Conservation (phyloP, 495 filamentous ascomycete genomes). For the Darksidea phi region DNA sequence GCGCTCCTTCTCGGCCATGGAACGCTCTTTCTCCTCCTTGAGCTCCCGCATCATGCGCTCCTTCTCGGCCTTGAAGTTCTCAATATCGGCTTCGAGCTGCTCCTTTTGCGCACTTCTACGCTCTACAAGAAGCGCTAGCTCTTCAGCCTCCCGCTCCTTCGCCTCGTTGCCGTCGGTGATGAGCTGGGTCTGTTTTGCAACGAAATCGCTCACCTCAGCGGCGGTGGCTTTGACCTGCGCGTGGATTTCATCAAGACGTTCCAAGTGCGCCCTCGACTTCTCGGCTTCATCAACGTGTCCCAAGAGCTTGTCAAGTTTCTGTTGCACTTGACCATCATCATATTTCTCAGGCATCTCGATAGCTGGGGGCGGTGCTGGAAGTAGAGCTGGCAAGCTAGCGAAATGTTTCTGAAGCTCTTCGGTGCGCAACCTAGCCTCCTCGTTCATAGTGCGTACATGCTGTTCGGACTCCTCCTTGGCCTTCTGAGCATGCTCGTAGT, state of each 20-base stretch:
- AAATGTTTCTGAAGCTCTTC: conserved; percentile 58
- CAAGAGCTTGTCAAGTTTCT: conserved; percentile 83
- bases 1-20: conserved; percentile 43
- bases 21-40: conserved; percentile 58
- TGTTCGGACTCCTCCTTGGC: conserved; percentile 39
- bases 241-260: conserved; percentile 85
- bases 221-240: conserved; percentile 84
- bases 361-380: conserved; percentile 47
- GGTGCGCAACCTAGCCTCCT: conserved; percentile 38
- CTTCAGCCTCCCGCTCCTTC: conserved; percentile 76
- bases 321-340: conserved; percentile 63
- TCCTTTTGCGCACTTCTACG: conserved; percentile 74
- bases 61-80: conserved; percentile 63
- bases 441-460: conserved; percentile 32
- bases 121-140: conserved; percentile 77
- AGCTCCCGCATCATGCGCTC: conserved; percentile 42
- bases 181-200: conserved; percentile 72
- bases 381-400: conserved; percentile 50
- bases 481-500: conserved; percentile 69
- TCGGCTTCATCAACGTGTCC: conserved; percentile 54
- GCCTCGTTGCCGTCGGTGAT: conserved; percentile 77
- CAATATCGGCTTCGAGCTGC: conserved; percentile 69
- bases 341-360: conserved; percentile 51
- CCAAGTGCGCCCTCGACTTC: conserved; percentile 59
- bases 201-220: conserved; percentile 79